Base-by-base conservation (phyloP, 2,329 filamentous ascomycete genomes). In the Tolypocladium guangdongense region DNA sequence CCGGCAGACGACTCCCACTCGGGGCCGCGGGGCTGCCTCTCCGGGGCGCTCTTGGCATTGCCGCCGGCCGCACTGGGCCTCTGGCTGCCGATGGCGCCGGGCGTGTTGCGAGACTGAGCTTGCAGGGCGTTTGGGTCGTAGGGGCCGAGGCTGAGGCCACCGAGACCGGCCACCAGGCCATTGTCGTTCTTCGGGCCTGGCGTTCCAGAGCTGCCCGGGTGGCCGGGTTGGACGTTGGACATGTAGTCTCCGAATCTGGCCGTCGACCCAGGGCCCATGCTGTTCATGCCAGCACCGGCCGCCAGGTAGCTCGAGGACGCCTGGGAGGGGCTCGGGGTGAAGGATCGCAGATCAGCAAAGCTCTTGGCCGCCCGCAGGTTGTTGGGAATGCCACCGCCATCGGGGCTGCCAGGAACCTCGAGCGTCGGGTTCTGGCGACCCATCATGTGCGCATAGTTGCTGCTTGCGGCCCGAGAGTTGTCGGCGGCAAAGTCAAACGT, bases 401-500 rank as follows among this genome's bases (percentile, higher is more conserved):
- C 82, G 20, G 81, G 88, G 64, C 89, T 91, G 59, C 89, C 89
- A n/a, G 91, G 84, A 54, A 93, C 83, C 65, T 91, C 88, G 38
- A 97, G 76, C n/a, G 91, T 90, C 33, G 88, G 88, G 32, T 86
- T 85, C 60, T 92, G 89, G 58, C 92, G 84, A 24, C 88, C 85
- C 55, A 96, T 80, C 2, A 87, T 81, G 62, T 84, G 84, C 59
- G 69, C 63, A 60, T 90, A 92, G 59, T 86, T 86, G 59, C 81
- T 83, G 49, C 77, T 78, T 22, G 84, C 84, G 35, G 74, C 74
- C 22, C 78, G 72, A 24, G 87, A 85, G 57, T 86, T 87, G 51
- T 88, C 83, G 57, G 90, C 87, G 59, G 88, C 90, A 69, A 97
- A 97, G 69, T 97, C 93, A 60, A 95, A 96, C 2, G 93, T 97